Conservation (phyloP, 2,329 filamentous ascomycete genomes). For the Tolypocladium sp. region DNA sequence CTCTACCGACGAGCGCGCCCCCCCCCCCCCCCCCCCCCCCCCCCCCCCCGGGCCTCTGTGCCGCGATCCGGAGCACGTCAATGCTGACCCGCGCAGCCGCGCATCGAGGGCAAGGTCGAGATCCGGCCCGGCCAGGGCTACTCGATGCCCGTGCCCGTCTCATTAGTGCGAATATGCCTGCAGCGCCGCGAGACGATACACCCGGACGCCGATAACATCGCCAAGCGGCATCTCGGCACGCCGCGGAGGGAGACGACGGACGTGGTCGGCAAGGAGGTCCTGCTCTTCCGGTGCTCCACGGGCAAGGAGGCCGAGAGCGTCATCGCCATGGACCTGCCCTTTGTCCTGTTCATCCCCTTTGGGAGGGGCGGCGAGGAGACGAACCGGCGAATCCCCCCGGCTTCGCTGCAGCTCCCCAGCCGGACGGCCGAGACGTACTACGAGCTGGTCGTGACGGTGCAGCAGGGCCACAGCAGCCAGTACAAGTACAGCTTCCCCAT, state of each 20-base stretch:
- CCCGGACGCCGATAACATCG: conserved; percentile 86
- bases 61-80: neutral
- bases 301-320: conserved; percentile 83
- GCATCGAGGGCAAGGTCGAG: conserved; percentile 96
- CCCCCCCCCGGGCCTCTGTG: conserved; percentile 4
- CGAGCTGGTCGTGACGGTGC: conserved; percentile 90
- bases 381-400: conserved; percentile 81
- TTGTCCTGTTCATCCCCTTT: conserved; percentile 95
- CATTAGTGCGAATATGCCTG: conserved; percentile 87
- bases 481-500: conserved; percentile 89
- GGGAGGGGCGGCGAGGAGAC: conserved; percentile 85
- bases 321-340: conserved; percentile 92
- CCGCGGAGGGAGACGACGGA: conserved; percentile 86
- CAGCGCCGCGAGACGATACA: conserved; percentile 94
- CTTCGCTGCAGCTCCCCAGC: conserved; percentile 81
- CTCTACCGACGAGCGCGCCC: conserved; percentile 6
- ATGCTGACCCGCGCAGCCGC: conserved; percentile 52
- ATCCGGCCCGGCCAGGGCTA: conserved; percentile 79
- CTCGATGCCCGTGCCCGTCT: conserved; percentile 83
- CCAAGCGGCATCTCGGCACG: conserved; percentile 83
- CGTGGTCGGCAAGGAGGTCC: conserved; percentile 90
- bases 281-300: conserved; percentile 77
- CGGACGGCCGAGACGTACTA: conserved; percentile 96
- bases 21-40: neutral
- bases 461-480: conserved; percentile 79